Percentiles rank a stretch among this genome's conserved stretches.
These are phyloP conservation scores for Saccharomyces pastorianus DNA, from an alignment of 1,139 yeast species.

Conservation along the genomic window DNA sequence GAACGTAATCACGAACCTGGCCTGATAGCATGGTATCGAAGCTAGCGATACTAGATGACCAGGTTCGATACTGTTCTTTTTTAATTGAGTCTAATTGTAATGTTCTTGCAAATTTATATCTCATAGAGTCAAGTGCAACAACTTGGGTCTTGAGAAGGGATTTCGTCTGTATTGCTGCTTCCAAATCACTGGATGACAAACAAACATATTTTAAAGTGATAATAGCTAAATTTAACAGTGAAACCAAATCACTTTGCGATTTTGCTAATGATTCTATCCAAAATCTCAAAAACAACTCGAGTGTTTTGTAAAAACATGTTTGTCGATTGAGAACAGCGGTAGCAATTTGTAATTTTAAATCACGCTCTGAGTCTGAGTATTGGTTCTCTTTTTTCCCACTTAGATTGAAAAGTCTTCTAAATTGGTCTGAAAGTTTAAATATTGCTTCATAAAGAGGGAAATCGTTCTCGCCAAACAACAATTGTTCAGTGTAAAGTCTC, in stretches of 20 bases:
- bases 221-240: constrained; percentile 24
- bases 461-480: constrained; percentile 23
- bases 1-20: constrained; percentile 69
- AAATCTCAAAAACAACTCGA: constrained; percentile 37
- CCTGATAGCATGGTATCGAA: constrained; percentile 46
- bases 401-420: constrained; percentile 13
- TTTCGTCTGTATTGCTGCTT: neutral
- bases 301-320: neutral
- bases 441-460: constrained; percentile 25
- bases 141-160: constrained; percentile 9
- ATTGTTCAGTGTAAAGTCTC: constrained; percentile 23
- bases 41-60: constrained; percentile 36
- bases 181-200: constrained; percentile 5
- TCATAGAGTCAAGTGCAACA: constrained; percentile 38
- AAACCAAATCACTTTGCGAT: constrained; percentile 35
- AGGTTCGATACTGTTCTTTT: constrained; percentile 24
- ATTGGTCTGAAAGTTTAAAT: constrained; percentile 14
- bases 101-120: constrained; percentile 47
- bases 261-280: constrained; percentile 66
- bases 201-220: constrained; percentile 15
- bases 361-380: constrained; percentile 2
- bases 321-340: neutral
- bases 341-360: neutral
- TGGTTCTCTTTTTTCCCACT: constrained; percentile 8
- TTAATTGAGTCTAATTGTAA: constrained; percentile 46